A percentile compares a stretch with the other conserved stretches of the same genome.
Evolutionary conservation across 169 alveolate genomes (phyloP).

Genomic region (Cryptosporidium xiaoi): DNA sequence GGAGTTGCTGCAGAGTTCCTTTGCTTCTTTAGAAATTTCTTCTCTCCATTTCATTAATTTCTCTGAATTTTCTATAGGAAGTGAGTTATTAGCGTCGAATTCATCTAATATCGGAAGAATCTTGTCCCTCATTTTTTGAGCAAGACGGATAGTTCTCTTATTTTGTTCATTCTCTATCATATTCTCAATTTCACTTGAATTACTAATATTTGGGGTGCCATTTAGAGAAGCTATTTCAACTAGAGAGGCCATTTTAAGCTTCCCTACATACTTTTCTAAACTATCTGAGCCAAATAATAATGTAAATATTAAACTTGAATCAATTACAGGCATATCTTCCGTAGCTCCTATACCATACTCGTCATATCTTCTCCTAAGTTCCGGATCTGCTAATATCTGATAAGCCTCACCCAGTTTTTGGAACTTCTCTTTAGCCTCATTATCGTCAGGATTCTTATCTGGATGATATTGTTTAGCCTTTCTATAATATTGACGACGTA

Average conservation of each 20-base stretch:
- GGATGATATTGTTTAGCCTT: constrained; percentile 93
- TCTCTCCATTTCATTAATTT: constrained; percentile 77
- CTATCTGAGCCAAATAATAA: constrained; percentile 90
- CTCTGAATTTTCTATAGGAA: constrained; percentile 74
- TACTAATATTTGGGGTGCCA: not conserved
- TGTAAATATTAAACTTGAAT: constrained; percentile 86
- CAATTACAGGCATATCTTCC: constrained; percentile 90
- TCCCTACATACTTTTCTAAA: constrained; percentile 89
- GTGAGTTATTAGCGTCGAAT: constrained; percentile 69
- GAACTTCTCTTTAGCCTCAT: constrained; percentile 87
- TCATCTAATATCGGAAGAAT: constrained; percentile 34
- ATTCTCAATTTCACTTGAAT: constrained; percentile 21
- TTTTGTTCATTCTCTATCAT: constrained; percentile 76
- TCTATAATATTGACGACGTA: constrained; percentile 86
- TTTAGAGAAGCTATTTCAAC: constrained; percentile 81
- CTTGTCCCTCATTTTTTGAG: constrained; percentile 81
- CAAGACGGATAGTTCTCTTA: constrained; percentile 86
- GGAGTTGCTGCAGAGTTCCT: constrained; percentile 84
- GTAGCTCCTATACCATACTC: constrained; percentile 91
- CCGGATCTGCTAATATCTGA: constrained; percentile 94
- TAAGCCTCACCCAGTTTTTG: constrained; percentile 83
- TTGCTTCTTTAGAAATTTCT: constrained; percentile 80
- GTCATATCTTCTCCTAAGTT: constrained; percentile 91
- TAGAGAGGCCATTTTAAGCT: constrained; percentile 85
- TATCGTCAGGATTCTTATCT: constrained; percentile 92